Percentiles rank a stretch among this genome's conserved stretches.
Evolutionary conservation across 2,329 filamentous ascomycete species (phyloP).

Genomic region (Epichloe elymi): DNA sequence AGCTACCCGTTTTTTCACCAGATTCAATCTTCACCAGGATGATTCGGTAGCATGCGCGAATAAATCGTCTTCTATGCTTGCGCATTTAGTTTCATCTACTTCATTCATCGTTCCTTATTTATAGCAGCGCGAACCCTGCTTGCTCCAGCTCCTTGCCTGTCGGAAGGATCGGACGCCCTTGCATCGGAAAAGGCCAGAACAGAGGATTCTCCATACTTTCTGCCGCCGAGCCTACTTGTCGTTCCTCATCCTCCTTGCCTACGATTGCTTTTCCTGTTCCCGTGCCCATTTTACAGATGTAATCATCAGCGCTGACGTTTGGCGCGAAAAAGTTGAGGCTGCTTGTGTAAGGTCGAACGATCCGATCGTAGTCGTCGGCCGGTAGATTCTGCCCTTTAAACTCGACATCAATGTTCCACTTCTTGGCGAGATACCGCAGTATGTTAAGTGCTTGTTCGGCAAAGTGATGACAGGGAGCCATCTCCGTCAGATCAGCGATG

Average conservation of each 20-base stretch:
- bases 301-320: constrained; percentile 33
- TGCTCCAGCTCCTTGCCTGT: constrained; percentile 32
- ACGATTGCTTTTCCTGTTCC: constrained; percentile 8
- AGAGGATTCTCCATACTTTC: constrained; percentile 37
- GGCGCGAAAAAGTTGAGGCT: constrained; percentile 47
- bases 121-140: constrained; percentile 35
- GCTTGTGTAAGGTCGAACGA: constrained; percentile 33
- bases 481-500: constrained; percentile 44
- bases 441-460: constrained; percentile 49
- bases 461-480: constrained; percentile 48
- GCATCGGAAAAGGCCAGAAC: constrained; percentile 50
- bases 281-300: constrained; percentile 32
- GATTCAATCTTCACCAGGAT: too few species aligned
- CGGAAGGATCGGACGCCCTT: constrained; percentile 41
- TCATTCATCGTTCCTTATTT: neutral
- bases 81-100: neutral
- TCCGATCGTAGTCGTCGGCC: constrained; percentile 24
- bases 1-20: neutral
- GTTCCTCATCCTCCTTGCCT: constrained; percentile 5
- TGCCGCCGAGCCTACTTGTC: constrained; percentile 15
- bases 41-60: too few species aligned
- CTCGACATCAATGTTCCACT: constrained; percentile 44
- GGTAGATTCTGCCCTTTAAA: constrained; percentile 21
- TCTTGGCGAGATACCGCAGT: constrained; percentile 40
- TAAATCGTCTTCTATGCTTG: too few species aligned